These are phyloP conservation scores for Penicillium ochrochloron DNA, from an alignment of 495 filamentous ascomycete genomes.

Conservation along the genomic window DNA sequence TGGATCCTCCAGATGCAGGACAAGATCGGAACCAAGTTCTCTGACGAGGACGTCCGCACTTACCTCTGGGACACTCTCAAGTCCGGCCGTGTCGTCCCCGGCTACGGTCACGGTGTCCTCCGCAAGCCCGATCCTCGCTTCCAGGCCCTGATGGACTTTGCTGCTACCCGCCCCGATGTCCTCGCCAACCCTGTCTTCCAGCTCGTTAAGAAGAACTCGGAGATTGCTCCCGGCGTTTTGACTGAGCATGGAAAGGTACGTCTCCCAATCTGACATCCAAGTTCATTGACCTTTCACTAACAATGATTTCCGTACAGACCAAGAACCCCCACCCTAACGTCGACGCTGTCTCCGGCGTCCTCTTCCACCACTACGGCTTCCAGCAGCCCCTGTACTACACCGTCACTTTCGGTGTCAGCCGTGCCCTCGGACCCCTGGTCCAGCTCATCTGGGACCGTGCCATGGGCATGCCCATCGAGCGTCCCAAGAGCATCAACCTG, in stretches of 20 bases:
- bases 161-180: slow-evolving; percentile 80
- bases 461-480: slow-evolving; percentile 93
- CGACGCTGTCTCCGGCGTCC: slow-evolving; percentile 85
- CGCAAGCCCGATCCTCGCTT: slow-evolving; percentile 97
- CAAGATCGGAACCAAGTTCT: slow-evolving; percentile 76
- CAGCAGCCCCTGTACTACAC: slow-evolving; percentile 97
- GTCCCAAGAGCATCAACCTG: slow-evolving; percentile 96
- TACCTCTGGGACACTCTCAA: slow-evolving; percentile 95
- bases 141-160: slow-evolving; percentile 95
- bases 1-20: slow-evolving; percentile 96
- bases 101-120: slow-evolving; percentile 97
- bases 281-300: slow-evolving; percentile 18
- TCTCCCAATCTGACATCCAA: background rate
- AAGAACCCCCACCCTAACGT: slow-evolving; percentile 99
- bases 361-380: slow-evolving; percentile 98
- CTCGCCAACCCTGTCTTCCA: slow-evolving; percentile 87
- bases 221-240: slow-evolving; percentile 82
- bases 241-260: slow-evolving; percentile 86
- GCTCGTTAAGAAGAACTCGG: slow-evolving; percentile 84
- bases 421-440: slow-evolving; percentile 87
- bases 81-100: slow-evolving; percentile 91
- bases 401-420: slow-evolving; percentile 91
- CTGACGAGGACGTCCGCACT: slow-evolving; percentile 74
- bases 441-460: slow-evolving; percentile 97
- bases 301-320: slow-evolving; percentile 55